Evolutionary conservation across 495 filamentous ascomycete genomes (phyloP).

Genomic region (Podospora pseudopauciseta): DNA sequence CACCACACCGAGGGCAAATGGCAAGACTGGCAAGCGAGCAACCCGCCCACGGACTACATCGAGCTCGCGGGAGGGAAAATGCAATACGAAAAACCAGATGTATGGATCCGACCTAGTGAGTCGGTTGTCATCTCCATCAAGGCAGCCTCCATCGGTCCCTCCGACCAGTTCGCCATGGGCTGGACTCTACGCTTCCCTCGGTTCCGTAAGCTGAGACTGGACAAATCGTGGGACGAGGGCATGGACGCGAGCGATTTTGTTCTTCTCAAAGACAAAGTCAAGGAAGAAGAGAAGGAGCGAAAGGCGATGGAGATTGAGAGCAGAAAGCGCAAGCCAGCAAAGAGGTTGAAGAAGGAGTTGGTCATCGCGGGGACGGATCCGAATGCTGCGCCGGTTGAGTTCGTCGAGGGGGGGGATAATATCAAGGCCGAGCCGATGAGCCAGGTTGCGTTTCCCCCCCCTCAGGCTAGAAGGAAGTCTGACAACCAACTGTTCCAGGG

Average conservation of each 20-base stretch:
- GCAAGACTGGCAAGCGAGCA: slow-evolving; percentile 75
- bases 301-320: slow-evolving; percentile 82
- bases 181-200: slow-evolving; percentile 87
- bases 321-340: slow-evolving; percentile 57
- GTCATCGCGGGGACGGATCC: slow-evolving; percentile 65
- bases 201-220: slow-evolving; percentile 75
- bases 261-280: slow-evolving; percentile 64
- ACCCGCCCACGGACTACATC: slow-evolving; percentile 74
- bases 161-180: slow-evolving; percentile 72
- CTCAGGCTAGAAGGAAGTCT: slow-evolving; percentile 8
- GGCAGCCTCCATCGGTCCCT: slow-evolving; percentile 71
- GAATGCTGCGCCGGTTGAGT: slow-evolving; percentile 16
- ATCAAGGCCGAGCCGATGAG: neutral
- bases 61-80: slow-evolving; percentile 71
- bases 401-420: neutral
- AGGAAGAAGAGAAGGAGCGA: slow-evolving; percentile 64
- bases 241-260: slow-evolving; percentile 74
- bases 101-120: slow-evolving; percentile 89
- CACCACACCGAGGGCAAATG: slow-evolving; percentile 89
- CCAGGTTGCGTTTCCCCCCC: neutral
- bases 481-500: slow-evolving; percentile 60
- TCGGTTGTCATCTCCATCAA: slow-evolving; percentile 87
- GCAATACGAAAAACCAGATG: slow-evolving; percentile 78
- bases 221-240: slow-evolving; percentile 79
- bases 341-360: slow-evolving; percentile 63